Percentiles rank a stretch among this genome's conserved stretches.
Conservation (phyloP, 2,329 filamentous ascomycete genomes). For the Ophiostoma triangulosporum region DNA sequence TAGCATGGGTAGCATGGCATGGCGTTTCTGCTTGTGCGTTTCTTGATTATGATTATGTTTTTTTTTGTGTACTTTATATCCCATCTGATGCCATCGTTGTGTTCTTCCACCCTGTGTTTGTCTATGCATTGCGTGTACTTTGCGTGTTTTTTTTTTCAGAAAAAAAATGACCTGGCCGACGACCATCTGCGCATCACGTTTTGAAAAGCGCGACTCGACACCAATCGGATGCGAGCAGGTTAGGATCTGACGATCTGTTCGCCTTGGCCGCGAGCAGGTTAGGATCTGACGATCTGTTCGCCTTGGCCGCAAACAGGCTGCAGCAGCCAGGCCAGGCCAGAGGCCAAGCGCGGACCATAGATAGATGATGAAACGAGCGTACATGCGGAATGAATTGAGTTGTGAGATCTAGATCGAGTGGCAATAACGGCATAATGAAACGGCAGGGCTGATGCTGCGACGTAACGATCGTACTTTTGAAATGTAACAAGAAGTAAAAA, state of each 20-base stretch:
- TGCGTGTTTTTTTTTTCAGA: background rate
- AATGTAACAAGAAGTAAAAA: background rate
- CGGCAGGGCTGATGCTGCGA: background rate
- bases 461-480: no score
- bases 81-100: background rate
- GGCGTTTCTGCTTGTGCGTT: background rate
- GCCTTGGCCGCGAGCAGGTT: background rate
- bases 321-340: background rate
- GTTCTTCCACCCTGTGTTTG: no score
- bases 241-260: background rate
- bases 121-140: slow-evolving; percentile 1
- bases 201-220: background rate
- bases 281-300: background rate
- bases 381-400: background rate
- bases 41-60: background rate
- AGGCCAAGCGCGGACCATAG: background rate
- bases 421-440: background rate
- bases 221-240: background rate
- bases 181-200: background rate
- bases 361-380: background rate
- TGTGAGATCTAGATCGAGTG: background rate
- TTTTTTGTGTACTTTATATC: background rate
- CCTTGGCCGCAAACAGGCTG: background rate
- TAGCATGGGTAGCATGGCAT: background rate
- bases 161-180: no score